These are phyloP conservation scores for Plectosphaerella plurivora DNA, from an alignment of 2,329 filamentous ascomycete genomes.

Conservation along the genomic window DNA sequence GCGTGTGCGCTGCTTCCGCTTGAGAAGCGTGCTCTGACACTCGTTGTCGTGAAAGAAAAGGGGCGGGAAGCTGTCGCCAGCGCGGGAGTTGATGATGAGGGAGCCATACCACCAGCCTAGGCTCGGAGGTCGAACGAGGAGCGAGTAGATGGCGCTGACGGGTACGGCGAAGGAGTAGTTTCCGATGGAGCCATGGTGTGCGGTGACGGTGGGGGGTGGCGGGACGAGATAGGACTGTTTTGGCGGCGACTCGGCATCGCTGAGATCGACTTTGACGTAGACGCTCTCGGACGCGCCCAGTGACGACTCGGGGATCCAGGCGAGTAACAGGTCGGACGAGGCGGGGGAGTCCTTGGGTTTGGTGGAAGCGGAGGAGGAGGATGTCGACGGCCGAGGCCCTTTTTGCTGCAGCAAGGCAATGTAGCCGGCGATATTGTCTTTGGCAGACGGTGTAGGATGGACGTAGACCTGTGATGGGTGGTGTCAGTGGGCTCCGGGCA, in stretches of 20 bases:
- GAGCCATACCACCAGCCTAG: slow-evolving; percentile 99
- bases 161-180: slow-evolving; percentile 90
- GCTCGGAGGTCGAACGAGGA: slow-evolving; percentile 86
- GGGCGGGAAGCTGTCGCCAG: slow-evolving; percentile 90
- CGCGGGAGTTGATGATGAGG: slow-evolving; percentile 84
- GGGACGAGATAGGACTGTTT: slow-evolving; percentile 88
- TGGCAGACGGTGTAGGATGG: slow-evolving; percentile 86
- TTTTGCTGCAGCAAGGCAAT: slow-evolving; percentile 89
- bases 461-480: slow-evolving; percentile 71
- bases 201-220: slow-evolving; percentile 79
- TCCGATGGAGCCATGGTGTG: slow-evolving; percentile 65
- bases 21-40: slow-evolving; percentile 90
- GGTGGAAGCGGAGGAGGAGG: slow-evolving; percentile 38
- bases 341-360: slow-evolving; percentile 35
- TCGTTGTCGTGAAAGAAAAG: slow-evolving; percentile 98
- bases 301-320: slow-evolving; percentile 88
- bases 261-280: slow-evolving; percentile 93
- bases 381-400: slow-evolving; percentile 42
- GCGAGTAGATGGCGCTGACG: slow-evolving; percentile 82
- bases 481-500: slow-evolving; percentile 1
- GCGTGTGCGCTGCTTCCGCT: slow-evolving; percentile 79
- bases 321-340: slow-evolving; percentile 75
- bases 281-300: slow-evolving; percentile 81
- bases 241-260: slow-evolving; percentile 74
- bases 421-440: slow-evolving; percentile 94